phyloP scores from a whole-genome alignment of 75 land plant genomes.

The Picea sitchensis region DNA sequence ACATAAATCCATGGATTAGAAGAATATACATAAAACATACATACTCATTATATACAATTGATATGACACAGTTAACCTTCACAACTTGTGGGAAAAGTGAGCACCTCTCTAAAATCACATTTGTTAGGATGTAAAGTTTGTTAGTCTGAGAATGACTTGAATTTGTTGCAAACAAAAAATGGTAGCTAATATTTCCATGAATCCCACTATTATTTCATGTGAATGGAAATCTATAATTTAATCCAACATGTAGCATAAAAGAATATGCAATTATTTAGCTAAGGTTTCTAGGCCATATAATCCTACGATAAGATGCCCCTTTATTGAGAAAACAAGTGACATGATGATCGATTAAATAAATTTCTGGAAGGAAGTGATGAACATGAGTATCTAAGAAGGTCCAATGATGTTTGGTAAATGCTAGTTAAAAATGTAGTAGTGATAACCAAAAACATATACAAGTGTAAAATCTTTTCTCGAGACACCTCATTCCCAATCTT shows the following conservation, averaged over 20 bases:
- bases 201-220: conserved; percentile 80
- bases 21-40: too few species aligned
- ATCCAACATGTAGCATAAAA: conserved; percentile 80
- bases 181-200: conserved; percentile 85
- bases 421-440: conserved; percentile 85
- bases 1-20: too few species aligned
- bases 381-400: conserved; percentile 56
- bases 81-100: conserved; percentile 60
- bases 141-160: conserved; percentile 64
- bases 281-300: too few species aligned
- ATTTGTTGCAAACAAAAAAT: conserved; percentile 78
- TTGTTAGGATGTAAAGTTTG: conserved; percentile 55
- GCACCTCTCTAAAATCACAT: conserved; percentile 57
- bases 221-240: conserved; percentile 82
- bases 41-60: too few species aligned
- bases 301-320: too few species aligned
- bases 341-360: too few species aligned
- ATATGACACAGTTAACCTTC: too few species aligned
- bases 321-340: too few species aligned
- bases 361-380: too few species aligned
- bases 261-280: too few species aligned
- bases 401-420: conserved; percentile 59
- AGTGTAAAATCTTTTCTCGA: conserved; percentile 20
- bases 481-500: conserved; percentile 48
- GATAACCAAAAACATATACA: conserved; percentile 66